Conservation (phyloP, 495 filamentous ascomycete species). For the Lasiosphaeriaceae sp. region DNA sequence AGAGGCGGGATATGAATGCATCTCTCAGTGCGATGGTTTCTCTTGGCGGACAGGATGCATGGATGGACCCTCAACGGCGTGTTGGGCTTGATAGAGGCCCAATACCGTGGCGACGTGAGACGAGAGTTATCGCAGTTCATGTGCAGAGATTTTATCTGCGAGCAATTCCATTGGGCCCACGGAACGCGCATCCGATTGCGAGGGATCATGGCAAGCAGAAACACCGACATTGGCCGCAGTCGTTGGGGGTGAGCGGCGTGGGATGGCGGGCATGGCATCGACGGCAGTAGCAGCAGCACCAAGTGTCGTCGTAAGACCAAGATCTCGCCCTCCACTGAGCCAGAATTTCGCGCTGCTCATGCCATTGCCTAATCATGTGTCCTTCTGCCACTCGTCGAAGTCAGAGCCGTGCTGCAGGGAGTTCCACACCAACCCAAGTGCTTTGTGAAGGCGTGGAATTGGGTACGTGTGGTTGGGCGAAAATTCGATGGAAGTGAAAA, state of each 20-base stretch:
- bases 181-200: neutral
- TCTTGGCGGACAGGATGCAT: neutral
- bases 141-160: conserved; percentile 8
- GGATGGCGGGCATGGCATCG: conserved; percentile 5
- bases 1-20: conserved; percentile 48
- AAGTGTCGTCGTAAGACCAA: no score
- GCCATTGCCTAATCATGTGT: conserved; percentile 29
- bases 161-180: conserved; percentile 5
- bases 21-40: conserved; percentile 13
- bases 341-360: conserved; percentile 21
- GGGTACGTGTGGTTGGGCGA: conserved; percentile 24
- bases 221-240: conserved; percentile 6
- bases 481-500: conserved; percentile 9
- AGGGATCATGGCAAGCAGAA: conserved; percentile 3
- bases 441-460: conserved; percentile 6
- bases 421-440: conserved; percentile 12
- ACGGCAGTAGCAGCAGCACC: neutral
- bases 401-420: conserved; percentile 10
- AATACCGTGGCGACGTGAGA: conserved; percentile 6
- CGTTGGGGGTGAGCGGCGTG: conserved; percentile 12
- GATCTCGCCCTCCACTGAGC: conserved; percentile 12
- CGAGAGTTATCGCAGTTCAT: conserved; percentile 3
- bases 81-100: conserved; percentile 6
- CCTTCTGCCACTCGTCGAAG: conserved; percentile 22
- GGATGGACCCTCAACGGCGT: neutral